Conservation (phyloP, 73 alveolate genomes). For the Blepharisma stoltei region DNA sequence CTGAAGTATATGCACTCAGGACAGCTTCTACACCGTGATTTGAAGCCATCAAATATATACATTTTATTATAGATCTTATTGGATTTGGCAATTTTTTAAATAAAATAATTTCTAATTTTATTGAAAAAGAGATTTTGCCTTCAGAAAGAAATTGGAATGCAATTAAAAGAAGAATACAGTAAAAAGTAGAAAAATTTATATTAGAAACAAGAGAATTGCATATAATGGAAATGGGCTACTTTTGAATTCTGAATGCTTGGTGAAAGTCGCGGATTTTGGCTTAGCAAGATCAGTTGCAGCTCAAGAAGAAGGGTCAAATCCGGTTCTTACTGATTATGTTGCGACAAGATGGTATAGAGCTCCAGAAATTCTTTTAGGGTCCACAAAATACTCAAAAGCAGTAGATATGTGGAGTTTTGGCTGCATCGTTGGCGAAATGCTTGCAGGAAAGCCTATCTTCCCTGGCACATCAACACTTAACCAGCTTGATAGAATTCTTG, state of each 20-base stretch:
- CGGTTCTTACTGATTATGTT: slow-evolving; percentile 86
- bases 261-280: slow-evolving; percentile 90
- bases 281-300: slow-evolving; percentile 76
- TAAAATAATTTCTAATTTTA: too few species aligned
- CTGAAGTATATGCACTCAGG: slow-evolving; percentile 92
- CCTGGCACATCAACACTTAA: slow-evolving; percentile 72
- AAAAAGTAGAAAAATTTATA: too few species aligned
- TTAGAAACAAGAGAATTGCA: too few species aligned
- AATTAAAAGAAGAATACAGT: too few species aligned
- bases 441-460: slow-evolving; percentile 60
- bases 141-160: too few species aligned
- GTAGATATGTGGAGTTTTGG: slow-evolving; percentile 97
- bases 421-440: slow-evolving; percentile 77
- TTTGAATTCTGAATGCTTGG: slow-evolving; percentile 78
- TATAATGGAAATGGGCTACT: too few species aligned
- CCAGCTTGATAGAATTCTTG: slow-evolving; percentile 56
- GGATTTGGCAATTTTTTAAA: too few species aligned
- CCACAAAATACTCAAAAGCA: slow-evolving; percentile 78
- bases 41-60: slow-evolving; percentile 90
- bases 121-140: too few species aligned
- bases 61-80: too few species aligned
- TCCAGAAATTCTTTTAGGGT: slow-evolving; percentile 85
- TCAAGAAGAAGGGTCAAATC: slow-evolving; percentile 66
- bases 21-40: slow-evolving; percentile 63
- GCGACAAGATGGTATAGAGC: slow-evolving; percentile 97